Evolutionary conservation across 2,329 filamentous ascomycete genomes (phyloP).

Genomic region (Talaromyces sp.): DNA sequence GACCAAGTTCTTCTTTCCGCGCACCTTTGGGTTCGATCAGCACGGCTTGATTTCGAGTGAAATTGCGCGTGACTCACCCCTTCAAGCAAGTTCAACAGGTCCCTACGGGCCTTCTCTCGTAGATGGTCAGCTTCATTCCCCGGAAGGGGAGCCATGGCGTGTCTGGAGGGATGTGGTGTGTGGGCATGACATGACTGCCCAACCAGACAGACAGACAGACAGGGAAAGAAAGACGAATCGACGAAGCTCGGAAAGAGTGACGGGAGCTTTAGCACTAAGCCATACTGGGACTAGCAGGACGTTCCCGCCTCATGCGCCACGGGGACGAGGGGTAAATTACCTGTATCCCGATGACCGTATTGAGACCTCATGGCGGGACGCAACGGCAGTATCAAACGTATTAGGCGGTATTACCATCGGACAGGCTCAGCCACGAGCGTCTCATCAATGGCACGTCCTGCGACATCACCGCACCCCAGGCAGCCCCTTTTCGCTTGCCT

Average conservation of each 20-base stretch:
- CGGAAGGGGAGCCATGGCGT: slow-evolving; percentile 39
- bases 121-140: slow-evolving; percentile 44
- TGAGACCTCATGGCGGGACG: neutral
- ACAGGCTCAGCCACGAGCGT: neutral
- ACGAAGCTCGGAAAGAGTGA: neutral
- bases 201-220: slow-evolving; percentile 7
- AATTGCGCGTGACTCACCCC: slow-evolving; percentile 67
- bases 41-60: slow-evolving; percentile 18
- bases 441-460: neutral
- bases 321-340: neutral
- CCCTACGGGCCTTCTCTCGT: slow-evolving; percentile 65
- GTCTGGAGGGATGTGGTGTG: slow-evolving; percentile 13
- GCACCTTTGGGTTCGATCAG: slow-evolving; percentile 61
- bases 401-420: neutral
- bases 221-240: slow-evolving; percentile 3
- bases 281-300: neutral
- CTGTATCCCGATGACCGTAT: neutral
- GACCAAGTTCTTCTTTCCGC: slow-evolving; percentile 97
- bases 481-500: neutral
- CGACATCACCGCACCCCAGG: neutral
- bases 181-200: slow-evolving; percentile 15
- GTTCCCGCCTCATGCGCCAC: neutral
- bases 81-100: slow-evolving; percentile 87
- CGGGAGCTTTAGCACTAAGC: neutral
- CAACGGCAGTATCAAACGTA: neutral